Conservation (phyloP, 345 rosid genomes). For the Populus simonii region DNA sequence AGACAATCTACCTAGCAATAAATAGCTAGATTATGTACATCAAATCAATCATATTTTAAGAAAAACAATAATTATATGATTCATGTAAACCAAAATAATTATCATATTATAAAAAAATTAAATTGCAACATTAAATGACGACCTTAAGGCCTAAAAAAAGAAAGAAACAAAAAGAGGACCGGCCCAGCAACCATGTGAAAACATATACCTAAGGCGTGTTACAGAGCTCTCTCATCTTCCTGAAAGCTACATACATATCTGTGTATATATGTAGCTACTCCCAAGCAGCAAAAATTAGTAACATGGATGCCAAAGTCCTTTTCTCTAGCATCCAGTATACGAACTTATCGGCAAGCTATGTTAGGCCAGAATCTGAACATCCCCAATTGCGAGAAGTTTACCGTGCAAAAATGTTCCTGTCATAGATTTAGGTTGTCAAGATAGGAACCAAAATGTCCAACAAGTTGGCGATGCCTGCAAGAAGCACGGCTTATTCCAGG, state of each 20-base stretch:
- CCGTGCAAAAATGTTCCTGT: constrained; percentile 55
- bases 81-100: background rate
- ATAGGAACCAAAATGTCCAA: constrained; percentile 39
- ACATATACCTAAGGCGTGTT: background rate
- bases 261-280: too few relatives aligned
- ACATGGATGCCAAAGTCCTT: constrained; percentile 54
- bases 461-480: constrained; percentile 53
- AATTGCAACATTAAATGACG: background rate
- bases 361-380: constrained; percentile 67
- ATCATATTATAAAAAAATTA: background rate
- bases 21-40: background rate
- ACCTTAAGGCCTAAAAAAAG: background rate
- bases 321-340: constrained; percentile 51
- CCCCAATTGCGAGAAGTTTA: constrained; percentile 58
- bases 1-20: too few relatives aligned
- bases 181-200: background rate
- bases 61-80: background rate
- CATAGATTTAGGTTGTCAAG: constrained; percentile 51
- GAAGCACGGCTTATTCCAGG: constrained; percentile 70
- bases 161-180: background rate
- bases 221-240: background rate
- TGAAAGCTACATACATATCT: background rate
- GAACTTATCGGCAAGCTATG: constrained; percentile 57
- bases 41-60: background rate
- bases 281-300: background rate